Percentiles rank a stretch among this genome's conserved stretches.
phyloP scores from a whole-genome alignment of 2,329 filamentous ascomycete species.

The Colletotrichum echinochloae region DNA sequence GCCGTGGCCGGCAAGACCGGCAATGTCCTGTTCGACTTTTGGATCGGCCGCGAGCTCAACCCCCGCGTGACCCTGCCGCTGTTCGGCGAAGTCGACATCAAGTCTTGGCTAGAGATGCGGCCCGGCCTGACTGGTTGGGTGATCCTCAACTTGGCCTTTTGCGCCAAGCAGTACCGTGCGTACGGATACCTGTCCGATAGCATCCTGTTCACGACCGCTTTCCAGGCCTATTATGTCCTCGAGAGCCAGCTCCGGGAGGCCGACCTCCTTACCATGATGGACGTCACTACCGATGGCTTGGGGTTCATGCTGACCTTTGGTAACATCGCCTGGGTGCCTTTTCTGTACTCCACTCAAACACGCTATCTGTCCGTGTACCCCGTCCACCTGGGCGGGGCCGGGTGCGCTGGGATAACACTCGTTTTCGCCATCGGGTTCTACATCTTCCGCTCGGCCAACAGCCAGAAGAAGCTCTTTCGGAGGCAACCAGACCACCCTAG shows the following conservation, averaged over 20 bases:
- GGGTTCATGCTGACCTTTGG: slow-evolving; percentile 82
- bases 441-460: slow-evolving; percentile 79
- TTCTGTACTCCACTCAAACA: slow-evolving; percentile 76
- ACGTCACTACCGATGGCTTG: slow-evolving; percentile 79
- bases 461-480: slow-evolving; percentile 81
- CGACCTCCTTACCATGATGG: slow-evolving; percentile 80
- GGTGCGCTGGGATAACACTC: slow-evolving; percentile 66
- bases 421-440: slow-evolving; percentile 73
- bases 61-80: slow-evolving; percentile 73
- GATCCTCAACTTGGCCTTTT: slow-evolving; percentile 74
- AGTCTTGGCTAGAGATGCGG: slow-evolving; percentile 76
- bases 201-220: slow-evolving; percentile 73
- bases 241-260: slow-evolving; percentile 78
- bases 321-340: slow-evolving; percentile 79
- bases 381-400: slow-evolving; percentile 68
- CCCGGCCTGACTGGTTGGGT: slow-evolving; percentile 79
- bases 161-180: slow-evolving; percentile 75
- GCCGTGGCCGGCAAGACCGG: slow-evolving; percentile 74
- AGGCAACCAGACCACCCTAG: slow-evolving; percentile 75
- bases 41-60: slow-evolving; percentile 81
- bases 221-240: slow-evolving; percentile 76
- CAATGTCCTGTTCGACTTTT: slow-evolving; percentile 69
- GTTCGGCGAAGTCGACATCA: slow-evolving; percentile 77
- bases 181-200: slow-evolving; percentile 76
- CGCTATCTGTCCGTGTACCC: slow-evolving; percentile 79